Evolutionary conservation across 129 eudicot species (phyloP).

Genomic region (Gnaphalium uliginosum): DNA sequence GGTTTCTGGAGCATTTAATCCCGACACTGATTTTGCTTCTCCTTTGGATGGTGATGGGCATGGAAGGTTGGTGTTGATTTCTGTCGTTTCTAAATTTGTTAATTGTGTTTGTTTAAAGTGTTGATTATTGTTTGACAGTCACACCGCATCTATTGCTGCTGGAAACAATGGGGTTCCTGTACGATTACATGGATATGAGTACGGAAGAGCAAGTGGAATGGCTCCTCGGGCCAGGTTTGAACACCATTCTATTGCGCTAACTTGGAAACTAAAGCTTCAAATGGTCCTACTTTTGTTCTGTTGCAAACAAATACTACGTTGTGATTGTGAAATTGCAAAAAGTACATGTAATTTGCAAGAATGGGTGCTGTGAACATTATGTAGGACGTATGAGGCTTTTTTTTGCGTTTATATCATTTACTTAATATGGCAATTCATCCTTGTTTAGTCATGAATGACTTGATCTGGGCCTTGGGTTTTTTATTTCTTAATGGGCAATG

Average conservation of each 20-base stretch:
- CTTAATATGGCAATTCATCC: neutral
- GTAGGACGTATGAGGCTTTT: neutral
- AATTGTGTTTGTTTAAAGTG: neutral
- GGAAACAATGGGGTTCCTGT: constrained; percentile 98
- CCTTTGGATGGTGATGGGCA: constrained; percentile 99
- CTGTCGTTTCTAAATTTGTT: neutral
- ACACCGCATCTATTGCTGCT: constrained; percentile 97
- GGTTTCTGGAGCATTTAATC: constrained; percentile 88
- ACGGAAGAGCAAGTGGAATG: constrained; percentile 98
- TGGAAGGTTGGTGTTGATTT: constrained; percentile 70
- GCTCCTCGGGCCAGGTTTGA: constrained; percentile 97
- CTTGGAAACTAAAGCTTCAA: neutral
- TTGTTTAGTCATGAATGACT: too few species aligned
- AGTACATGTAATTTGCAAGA: neutral
- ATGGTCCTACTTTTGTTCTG: neutral
- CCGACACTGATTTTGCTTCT: constrained; percentile 83
- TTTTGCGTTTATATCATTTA: neutral
- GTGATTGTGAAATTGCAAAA: neutral
- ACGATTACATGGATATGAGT: constrained; percentile 82
- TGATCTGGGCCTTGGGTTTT: too few species aligned
- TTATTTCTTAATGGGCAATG: too few species aligned
- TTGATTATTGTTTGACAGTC: constrained; percentile 49
- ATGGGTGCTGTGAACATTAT: neutral
- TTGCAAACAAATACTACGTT: neutral
- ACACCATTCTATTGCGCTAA: neutral